Evolutionary conservation across 2,329 filamentous ascomycete genomes (phyloP).

Genomic region (Coniochaeta sp.): DNA sequence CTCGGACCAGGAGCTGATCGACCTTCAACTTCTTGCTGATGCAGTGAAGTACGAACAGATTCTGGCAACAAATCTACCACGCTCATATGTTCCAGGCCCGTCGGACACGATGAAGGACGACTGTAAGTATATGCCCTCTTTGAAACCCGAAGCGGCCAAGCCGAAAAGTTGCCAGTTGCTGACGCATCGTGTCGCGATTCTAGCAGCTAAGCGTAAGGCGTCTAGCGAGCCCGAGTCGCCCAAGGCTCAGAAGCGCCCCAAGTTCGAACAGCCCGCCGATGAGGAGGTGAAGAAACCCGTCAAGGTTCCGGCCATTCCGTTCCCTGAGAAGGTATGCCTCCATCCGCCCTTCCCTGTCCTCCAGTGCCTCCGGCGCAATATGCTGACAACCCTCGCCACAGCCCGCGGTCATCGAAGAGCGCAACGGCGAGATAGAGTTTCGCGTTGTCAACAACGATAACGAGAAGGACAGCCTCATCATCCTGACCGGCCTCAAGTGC

Average conservation of each 20-base stretch:
- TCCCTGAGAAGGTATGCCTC: slow-evolving; percentile 70
- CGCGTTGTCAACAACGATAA: slow-evolving; percentile 97
- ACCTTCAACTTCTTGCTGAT: slow-evolving; percentile 5
- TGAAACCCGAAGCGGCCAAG: no score
- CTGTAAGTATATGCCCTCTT: slow-evolving; percentile 9
- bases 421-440: slow-evolving; percentile 91
- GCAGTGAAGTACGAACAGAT: background rate
- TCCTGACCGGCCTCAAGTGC: slow-evolving; percentile 91
- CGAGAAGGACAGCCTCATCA: slow-evolving; percentile 79
- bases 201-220: slow-evolving; percentile 62
- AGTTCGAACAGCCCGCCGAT: slow-evolving; percentile 40
- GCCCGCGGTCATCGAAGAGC: slow-evolving; percentile 89
- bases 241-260: slow-evolving; percentile 58
- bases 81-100: slow-evolving; percentile 5
- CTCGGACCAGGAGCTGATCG: slow-evolving; percentile 2
- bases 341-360: no score
- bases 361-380: no score
- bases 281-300: slow-evolving; percentile 41
- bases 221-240: slow-evolving; percentile 57
- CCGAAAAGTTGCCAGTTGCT: background rate
- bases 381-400: slow-evolving; percentile 29
- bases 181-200: slow-evolving; percentile 19
- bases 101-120: slow-evolving; percentile 19
- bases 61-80: background rate
- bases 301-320: slow-evolving; percentile 63